Base-by-base conservation (phyloP, 2,329 filamentous ascomycete species). In the Fusarium subtropicale region DNA sequence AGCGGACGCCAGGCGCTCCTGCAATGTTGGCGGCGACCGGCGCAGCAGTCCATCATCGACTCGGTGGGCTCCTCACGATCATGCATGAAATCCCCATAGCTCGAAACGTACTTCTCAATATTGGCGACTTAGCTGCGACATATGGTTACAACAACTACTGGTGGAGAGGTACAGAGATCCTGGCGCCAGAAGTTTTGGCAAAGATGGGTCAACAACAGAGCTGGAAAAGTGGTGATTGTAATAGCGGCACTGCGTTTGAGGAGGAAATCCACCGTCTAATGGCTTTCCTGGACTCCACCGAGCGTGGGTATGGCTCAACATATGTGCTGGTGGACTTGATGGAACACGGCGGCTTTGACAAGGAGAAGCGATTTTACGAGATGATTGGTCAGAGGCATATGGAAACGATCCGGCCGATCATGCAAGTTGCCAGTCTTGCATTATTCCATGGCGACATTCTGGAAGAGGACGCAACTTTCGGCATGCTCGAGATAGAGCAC, bases 241-340 rank as follows among this genome's bases (percentile, higher is more conserved):
- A 77, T 76, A 34, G 55, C 71, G 33, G 76, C 76, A 48, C 76
- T 15, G 76, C 81, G 20, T 80, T 87, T 60, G 76, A 80, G 53
- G 81, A 87, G 26, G 88, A 90, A 74, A 68, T 90, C 3, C 88
- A 90, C 68, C 86, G 88, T 16, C 76, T 91, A 7, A 84, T 91
- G 80, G 88, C 87, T 12, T 90, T 91, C 64, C 81, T 91, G 5
- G 88, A 90, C 59, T 79, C 77, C 12, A 88, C 88, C 0, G 85
- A 90, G 28, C 83, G 89, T 44, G 85, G 84, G 44, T 90, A 89
- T 67, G 88, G 86, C 16, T 86, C 85, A 1, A 83, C 83, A 24
- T 85, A 87, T 57, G 78, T 80, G 7, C 75, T 90, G 8, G 75
- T 79, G 7, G 77, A 82, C 15, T 67, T 59, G 8, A 38, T 79